phyloP scores from a whole-genome alignment of 2,329 filamentous ascomycete genomes.

The Fusarium coicis region DNA sequence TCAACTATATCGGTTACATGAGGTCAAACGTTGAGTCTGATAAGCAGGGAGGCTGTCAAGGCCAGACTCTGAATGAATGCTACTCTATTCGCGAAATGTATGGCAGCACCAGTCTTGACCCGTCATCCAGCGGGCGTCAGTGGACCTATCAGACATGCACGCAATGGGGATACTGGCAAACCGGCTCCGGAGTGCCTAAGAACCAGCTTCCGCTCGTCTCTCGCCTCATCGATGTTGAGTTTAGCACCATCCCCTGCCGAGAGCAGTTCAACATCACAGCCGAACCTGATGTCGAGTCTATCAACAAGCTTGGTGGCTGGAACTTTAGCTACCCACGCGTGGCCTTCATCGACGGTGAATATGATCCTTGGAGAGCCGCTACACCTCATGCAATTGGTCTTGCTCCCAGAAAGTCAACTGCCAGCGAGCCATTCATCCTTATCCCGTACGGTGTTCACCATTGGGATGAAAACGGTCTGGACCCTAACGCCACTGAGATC shows the following conservation, averaged over 20 bases:
- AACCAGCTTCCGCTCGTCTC: conserved; percentile 76
- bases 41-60: conserved; percentile 38
- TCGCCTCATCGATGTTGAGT: conserved; percentile 73
- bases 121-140: conserved; percentile 46
- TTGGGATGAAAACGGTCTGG: conserved; percentile 79
- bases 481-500: conserved; percentile 67
- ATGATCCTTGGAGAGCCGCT: conserved; percentile 83
- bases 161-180: conserved; percentile 82
- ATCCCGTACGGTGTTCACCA: conserved; percentile 83
- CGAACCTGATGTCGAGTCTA: conserved; percentile 69
- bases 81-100: conserved; percentile 43
- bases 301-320: conserved; percentile 83
- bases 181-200: conserved; percentile 74
- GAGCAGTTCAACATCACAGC: conserved; percentile 75
- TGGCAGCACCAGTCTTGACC: conserved; percentile 37
- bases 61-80: conserved; percentile 45
- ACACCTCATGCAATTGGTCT: conserved; percentile 75
- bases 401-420: conserved; percentile 66
- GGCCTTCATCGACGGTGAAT: conserved; percentile 79
- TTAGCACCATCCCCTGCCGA: conserved; percentile 70
- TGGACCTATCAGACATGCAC: conserved; percentile 68
- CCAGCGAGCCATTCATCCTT: conserved; percentile 76
- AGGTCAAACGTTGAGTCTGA: conserved; percentile 49
- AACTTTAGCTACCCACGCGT: conserved; percentile 78
- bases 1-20: conserved; percentile 63